These are phyloP conservation scores for Entophlyctis luteolus DNA, from an alignment of 192 early-diverging fungal genomes.

Conservation along the genomic window DNA sequence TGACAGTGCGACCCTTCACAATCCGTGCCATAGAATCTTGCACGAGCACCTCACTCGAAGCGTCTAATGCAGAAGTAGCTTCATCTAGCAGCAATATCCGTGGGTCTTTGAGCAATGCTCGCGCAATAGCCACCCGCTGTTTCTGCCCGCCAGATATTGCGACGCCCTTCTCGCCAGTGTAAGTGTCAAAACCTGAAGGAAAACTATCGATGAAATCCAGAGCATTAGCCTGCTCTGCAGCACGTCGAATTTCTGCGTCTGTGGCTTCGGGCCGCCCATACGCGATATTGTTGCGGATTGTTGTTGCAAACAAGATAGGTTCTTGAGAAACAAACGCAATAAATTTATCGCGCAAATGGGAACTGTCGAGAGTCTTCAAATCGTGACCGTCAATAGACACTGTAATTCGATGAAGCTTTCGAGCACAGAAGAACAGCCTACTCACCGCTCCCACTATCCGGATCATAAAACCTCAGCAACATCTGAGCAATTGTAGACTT, in stretches of 20 bases:
- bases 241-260: constrained; percentile 56
- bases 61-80: constrained; percentile 74
- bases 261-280: constrained; percentile 67
- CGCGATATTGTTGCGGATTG: constrained; percentile 82
- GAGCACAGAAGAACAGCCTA: constrained; percentile 66
- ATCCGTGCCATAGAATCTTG: constrained; percentile 58
- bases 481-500: constrained; percentile 80
- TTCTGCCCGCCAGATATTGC: constrained; percentile 80
- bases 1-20: constrained; percentile 54
- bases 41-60: constrained; percentile 58
- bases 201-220: constrained; percentile 73
- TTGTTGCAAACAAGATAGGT: constrained; percentile 87
- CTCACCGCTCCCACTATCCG: constrained; percentile 45
- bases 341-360: constrained; percentile 7
- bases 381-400: constrained; percentile 18
- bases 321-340: constrained; percentile 36
- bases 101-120: constrained; percentile 47
- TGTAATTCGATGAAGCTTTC: constrained; percentile 23
- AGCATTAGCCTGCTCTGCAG: constrained; percentile 61
- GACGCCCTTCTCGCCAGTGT: constrained; percentile 48
- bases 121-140: constrained; percentile 85
- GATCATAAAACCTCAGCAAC: constrained; percentile 77
- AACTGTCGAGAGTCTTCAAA: constrained; percentile 7
- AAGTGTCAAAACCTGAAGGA: constrained; percentile 44
- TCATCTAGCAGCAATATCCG: constrained; percentile 76